Evolutionary conservation across 169 alveolate species (phyloP).

Genomic region (Eimeria mitis): DNA sequence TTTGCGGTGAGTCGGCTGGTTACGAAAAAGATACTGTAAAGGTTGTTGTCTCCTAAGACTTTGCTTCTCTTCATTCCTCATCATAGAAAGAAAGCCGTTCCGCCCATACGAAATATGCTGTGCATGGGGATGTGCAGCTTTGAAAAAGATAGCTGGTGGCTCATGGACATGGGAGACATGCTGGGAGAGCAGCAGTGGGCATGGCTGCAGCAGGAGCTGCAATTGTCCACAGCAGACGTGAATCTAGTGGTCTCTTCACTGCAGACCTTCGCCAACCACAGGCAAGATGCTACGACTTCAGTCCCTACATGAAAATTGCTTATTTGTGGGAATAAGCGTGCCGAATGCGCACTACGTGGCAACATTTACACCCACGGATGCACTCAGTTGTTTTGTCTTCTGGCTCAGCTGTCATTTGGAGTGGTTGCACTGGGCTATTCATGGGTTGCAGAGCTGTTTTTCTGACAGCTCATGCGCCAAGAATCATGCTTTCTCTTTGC

Average conservation of each 20-base stretch:
- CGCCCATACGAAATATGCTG: background rate
- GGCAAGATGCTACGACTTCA: conserved; percentile 5
- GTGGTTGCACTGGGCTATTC: background rate
- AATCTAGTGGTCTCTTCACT: conserved; percentile 74
- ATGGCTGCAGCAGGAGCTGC: conserved; percentile 79
- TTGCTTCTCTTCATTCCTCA: background rate
- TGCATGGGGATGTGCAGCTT: conserved; percentile 40
- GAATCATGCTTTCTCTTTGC: background rate
- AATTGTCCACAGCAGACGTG: conserved; percentile 48
- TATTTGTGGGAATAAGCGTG: background rate
- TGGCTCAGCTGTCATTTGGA: background rate
- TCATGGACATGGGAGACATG: conserved; percentile 77
- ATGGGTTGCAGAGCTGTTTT: background rate
- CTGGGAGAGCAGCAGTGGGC: conserved; percentile 82
- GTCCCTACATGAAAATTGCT: background rate
- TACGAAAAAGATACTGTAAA: background rate
- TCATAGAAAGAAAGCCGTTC: background rate
- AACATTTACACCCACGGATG: background rate
- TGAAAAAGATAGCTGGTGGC: conserved; percentile 76
- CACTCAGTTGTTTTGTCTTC: background rate
- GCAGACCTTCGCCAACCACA: conserved; percentile 73
- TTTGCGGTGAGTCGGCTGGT: conserved; percentile 5
- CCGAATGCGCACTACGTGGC: background rate
- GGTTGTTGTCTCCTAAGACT: background rate
- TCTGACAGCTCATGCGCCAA: background rate